These are phyloP conservation scores for Aspergillus campestris DNA, from an alignment of 495 filamentous ascomycete genomes.

Conservation along the genomic window DNA sequence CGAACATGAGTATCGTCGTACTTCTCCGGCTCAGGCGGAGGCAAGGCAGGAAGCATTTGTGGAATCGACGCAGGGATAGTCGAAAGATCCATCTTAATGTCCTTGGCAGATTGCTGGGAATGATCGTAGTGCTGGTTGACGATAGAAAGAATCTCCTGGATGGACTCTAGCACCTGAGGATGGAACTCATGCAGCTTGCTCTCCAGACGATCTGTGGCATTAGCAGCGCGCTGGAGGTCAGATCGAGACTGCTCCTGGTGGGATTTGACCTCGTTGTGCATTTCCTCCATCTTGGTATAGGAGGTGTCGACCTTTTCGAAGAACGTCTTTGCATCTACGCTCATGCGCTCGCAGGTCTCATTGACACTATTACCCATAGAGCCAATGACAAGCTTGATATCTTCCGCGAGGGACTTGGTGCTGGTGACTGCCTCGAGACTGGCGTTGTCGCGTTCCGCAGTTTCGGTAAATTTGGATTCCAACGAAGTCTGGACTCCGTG, in stretches of 20 bases:
- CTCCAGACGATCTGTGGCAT: constrained; percentile 66
- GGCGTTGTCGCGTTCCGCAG: constrained; percentile 55
- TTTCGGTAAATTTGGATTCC: constrained; percentile 59
- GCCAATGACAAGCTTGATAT: constrained; percentile 74
- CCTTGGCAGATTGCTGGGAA: constrained; percentile 43
- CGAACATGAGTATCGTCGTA: constrained; percentile 69
- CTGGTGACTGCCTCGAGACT: constrained; percentile 60
- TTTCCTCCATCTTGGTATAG: constrained; percentile 66
- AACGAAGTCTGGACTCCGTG: constrained; percentile 66
- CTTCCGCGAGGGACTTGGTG: constrained; percentile 73
- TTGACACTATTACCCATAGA: constrained; percentile 73
- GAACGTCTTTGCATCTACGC: constrained; percentile 74
- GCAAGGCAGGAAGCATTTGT: constrained; percentile 37
- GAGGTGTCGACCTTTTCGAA: constrained; percentile 71
- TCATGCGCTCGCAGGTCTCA: constrained; percentile 76
- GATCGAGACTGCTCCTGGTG: constrained; percentile 72
- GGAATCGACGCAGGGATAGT: constrained; percentile 45
- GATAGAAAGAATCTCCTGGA: constrained; percentile 73
- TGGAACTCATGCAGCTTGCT: constrained; percentile 69
- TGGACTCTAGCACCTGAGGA: constrained; percentile 71
- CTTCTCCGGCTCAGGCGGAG: constrained; percentile 38
- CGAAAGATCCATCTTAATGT: constrained; percentile 44
- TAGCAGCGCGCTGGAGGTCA: constrained; percentile 61
- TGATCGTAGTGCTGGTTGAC: constrained; percentile 76
- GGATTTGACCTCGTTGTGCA: constrained; percentile 58